A percentile compares a stretch with the other conserved stretches of the same genome.
Conservation (phyloP, 2,329 filamentous ascomycete species). For the Anthostomella pinea region DNA sequence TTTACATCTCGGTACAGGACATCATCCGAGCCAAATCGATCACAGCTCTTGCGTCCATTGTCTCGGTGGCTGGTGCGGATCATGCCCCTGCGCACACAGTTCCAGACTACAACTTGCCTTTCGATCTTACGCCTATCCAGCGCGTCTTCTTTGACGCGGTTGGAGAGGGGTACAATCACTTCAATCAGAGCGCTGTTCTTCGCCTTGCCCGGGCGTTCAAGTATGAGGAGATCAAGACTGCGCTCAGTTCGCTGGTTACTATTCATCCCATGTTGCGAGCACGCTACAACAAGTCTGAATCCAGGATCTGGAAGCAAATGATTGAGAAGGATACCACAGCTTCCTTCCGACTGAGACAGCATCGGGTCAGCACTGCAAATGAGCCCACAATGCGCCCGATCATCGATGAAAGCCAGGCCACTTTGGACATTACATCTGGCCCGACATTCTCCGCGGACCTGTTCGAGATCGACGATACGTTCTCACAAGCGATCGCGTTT, state of each 20-base stretch:
- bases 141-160: constrained; percentile 37
- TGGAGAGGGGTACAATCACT: constrained; percentile 33
- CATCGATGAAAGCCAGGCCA: constrained; percentile 5
- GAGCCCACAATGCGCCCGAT: too few relatives aligned
- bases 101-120: too few relatives aligned
- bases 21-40: constrained; percentile 6
- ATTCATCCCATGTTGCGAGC: constrained; percentile 14
- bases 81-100: too few relatives aligned
- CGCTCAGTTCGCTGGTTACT: constrained; percentile 5
- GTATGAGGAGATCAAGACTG: background rate
- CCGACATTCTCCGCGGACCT: constrained; percentile 5
- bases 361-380: too few relatives aligned
- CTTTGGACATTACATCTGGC: constrained; percentile 8
- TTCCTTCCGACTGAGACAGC: too few relatives aligned
- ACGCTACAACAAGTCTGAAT: background rate
- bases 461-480: too few relatives aligned
- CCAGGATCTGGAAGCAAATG: constrained; percentile 7
- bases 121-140: constrained; percentile 44
- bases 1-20: constrained; percentile 27
- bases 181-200: constrained; percentile 9
- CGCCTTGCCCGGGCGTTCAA: background rate
- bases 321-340: background rate
- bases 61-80: too few relatives aligned
- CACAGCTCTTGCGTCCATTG: too few relatives aligned
- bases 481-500: too few relatives aligned